phyloP scores from a whole-genome alignment of 2,329 filamentous ascomycete species.

The Trichophyton benhamiae region DNA sequence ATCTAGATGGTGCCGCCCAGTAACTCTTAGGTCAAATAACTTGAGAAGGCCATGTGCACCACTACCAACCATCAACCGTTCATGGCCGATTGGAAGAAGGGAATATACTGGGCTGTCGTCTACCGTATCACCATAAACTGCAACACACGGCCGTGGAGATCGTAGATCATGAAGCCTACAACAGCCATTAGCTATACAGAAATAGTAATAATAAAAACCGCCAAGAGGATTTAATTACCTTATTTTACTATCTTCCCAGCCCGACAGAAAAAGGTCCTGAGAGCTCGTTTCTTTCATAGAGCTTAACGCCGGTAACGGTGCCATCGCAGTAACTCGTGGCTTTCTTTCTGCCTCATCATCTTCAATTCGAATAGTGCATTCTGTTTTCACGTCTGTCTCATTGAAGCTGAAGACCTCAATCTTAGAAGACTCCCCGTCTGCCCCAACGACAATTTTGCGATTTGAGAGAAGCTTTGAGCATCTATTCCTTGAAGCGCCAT shows the following conservation, averaged over 20 bases:
- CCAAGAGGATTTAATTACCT: slow-evolving; percentile 19
- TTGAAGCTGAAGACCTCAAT: slow-evolving; percentile 42
- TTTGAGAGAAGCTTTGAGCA: slow-evolving; percentile 43
- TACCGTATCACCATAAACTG: slow-evolving; percentile 43
- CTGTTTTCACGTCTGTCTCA: slow-evolving; percentile 30
- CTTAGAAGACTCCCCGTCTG: slow-evolving; percentile 31
- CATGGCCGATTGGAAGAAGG: slow-evolving; percentile 43
- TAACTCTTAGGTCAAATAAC: slow-evolving; percentile 46
- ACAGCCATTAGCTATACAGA: neutral
- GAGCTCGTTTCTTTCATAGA: slow-evolving; percentile 19
- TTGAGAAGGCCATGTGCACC: slow-evolving; percentile 48
- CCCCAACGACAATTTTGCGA: slow-evolving; percentile 40
- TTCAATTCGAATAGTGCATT: slow-evolving; percentile 28
- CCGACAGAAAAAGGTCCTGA: slow-evolving; percentile 46
- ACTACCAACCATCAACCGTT: slow-evolving; percentile 46
- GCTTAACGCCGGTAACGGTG: slow-evolving; percentile 21
- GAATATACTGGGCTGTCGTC: slow-evolving; percentile 49
- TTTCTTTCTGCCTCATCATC: slow-evolving; percentile 21
- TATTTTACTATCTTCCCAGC: slow-evolving; percentile 46
- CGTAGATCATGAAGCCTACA: slow-evolving; percentile 49
- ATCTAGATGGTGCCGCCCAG: slow-evolving; percentile 23
- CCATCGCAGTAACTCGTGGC: slow-evolving; percentile 26
- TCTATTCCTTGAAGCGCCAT: slow-evolving; percentile 28
- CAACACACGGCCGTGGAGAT: slow-evolving; percentile 36
- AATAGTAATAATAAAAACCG: neutral